A percentile compares a stretch with the other conserved stretches of the same genome.
Conservation (phyloP, 164 flowering plant genomes). For the Echeveria elegans region DNA sequence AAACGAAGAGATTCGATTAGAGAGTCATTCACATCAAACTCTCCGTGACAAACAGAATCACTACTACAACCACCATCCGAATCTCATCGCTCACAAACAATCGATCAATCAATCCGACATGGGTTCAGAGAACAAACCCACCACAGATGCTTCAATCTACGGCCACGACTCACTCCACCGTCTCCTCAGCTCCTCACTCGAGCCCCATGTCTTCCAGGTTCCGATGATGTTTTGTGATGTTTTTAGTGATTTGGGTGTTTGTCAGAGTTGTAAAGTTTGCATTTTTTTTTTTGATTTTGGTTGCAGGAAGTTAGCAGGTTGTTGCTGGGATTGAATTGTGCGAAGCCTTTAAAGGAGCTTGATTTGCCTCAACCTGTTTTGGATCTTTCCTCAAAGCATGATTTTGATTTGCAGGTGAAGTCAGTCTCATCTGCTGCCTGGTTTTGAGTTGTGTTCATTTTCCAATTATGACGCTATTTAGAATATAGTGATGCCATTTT, state of each 20-base stretch:
- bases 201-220: constrained; percentile 42
- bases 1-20: no score
- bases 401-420: constrained; percentile 76
- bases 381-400: constrained; percentile 40
- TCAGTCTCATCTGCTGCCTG: neutral
- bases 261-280: neutral
- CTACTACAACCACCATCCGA: no score
- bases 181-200: constrained; percentile 13
- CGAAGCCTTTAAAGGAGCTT: constrained; percentile 41
- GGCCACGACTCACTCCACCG: constrained; percentile 62
- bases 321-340: constrained; percentile 77
- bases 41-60: no score
- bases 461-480: no score
- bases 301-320: constrained; percentile 79
- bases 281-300: neutral
- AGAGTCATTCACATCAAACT: no score
- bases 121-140: constrained; percentile 15
- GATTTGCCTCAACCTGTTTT: constrained; percentile 40
- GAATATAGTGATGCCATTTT: no score
- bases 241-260: neutral
- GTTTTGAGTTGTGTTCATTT: no score
- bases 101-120: no score
- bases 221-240: neutral
- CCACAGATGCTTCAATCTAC: constrained; percentile 50
- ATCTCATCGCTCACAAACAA: no score